Percentiles rank a stretch among this genome's conserved stretches.
Evolutionary conservation across 1,284 basidiomycete genomes (phyloP).

Genomic region (Austroboletus novae-zelandiae): DNA sequence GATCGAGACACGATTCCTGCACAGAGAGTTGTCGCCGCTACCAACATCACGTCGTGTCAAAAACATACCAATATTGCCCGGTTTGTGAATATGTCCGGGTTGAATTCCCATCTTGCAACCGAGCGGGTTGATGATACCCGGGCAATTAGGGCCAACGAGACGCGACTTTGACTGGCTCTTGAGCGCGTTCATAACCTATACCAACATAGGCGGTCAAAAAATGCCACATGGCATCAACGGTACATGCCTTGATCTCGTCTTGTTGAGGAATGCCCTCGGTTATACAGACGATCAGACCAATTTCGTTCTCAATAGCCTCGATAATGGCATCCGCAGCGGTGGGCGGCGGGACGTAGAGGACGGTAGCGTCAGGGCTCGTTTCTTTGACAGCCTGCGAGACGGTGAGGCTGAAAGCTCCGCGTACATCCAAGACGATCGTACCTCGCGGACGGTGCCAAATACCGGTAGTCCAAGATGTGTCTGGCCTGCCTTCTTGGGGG

Average conservation of each 20-base stretch:
- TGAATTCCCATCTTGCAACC: constrained; percentile 99
- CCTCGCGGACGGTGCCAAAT: constrained; percentile 91
- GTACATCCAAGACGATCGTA: constrained; percentile 33
- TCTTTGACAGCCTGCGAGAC: constrained; percentile 75
- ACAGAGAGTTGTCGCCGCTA: constrained; percentile 1
- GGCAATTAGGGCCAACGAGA: constrained; percentile 97
- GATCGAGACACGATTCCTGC: constrained; percentile 95
- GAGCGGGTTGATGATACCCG: constrained; percentile 94
- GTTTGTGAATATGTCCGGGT: constrained; percentile 95
- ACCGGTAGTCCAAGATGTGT: constrained; percentile 95
- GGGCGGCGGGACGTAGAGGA: constrained; percentile 95
- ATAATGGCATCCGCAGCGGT: constrained; percentile 93
- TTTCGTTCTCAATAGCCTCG: constrained; percentile 97
- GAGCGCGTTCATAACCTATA: constrained; percentile 88
- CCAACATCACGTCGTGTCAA: background rate
- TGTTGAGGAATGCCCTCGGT: constrained; percentile 97
- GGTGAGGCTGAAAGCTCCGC: background rate
- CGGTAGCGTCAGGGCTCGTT: constrained; percentile 84
- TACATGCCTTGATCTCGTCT: constrained; percentile 83
- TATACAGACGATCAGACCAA: constrained; percentile 94
- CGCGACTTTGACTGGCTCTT: constrained; percentile 93
- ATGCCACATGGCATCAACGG: constrained; percentile 1
- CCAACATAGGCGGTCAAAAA: constrained; percentile 5
- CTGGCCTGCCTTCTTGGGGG: constrained; percentile 96
- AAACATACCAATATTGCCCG: constrained; percentile 84